A percentile compares a stretch with the other conserved stretches of the same genome.
Evolutionary conservation across 306 rosid species (phyloP).

Genomic region (Pyrus bretschneideri): DNA sequence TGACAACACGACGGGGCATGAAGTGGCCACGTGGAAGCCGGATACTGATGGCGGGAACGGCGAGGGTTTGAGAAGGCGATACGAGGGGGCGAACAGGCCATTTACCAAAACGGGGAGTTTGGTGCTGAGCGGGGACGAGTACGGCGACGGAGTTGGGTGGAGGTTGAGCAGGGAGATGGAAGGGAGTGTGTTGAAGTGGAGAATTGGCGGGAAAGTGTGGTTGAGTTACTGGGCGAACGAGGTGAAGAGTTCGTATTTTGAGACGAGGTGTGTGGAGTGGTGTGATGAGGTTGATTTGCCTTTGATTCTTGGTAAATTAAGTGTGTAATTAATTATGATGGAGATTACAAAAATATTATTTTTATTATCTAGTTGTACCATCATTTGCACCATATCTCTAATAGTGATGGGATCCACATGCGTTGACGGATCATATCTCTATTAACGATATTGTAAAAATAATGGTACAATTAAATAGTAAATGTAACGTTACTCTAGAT

Average conservation of each 20-base stretch:
- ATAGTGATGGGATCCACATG: no score
- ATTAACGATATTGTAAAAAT: no score
- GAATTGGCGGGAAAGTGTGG: constrained; percentile 84
- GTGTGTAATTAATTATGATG: neutral
- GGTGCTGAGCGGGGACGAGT: constrained; percentile 66
- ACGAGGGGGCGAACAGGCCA: constrained; percentile 35
- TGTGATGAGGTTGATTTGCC: constrained; percentile 99
- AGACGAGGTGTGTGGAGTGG: constrained; percentile 80
- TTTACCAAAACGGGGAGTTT: constrained; percentile 65
- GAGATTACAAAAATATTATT: no score
- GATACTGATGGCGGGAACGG: neutral
- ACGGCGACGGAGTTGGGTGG: constrained; percentile 76
- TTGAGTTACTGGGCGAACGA: constrained; percentile 56
- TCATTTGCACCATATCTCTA: no score
- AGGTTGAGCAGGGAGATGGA: constrained; percentile 72
- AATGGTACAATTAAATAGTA: rapidly evolving
- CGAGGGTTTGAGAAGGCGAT: constrained; percentile 33
- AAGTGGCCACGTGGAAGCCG: constrained; percentile 42
- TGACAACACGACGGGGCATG: constrained; percentile 52
- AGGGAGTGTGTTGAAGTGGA: constrained; percentile 92
- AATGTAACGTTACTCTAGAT: no score
- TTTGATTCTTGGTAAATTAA: constrained; percentile 41
- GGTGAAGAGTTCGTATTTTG: constrained; percentile 36
- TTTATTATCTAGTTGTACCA: no score
- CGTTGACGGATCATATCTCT: rapidly evolving